Conservation (phyloP, 306 rosid species). For the apple (Malus domestica) region ASM211411v1 NC_041793.1:36253001-36253500, state of each 20-base stretch:
- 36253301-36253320: not conserved
- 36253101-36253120: not conserved
- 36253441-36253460: not conserved
- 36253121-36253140: not conserved
- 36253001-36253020: not conserved
- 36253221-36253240: constrained; percentile 12
- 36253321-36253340: not conserved
- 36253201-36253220: constrained; percentile 2
- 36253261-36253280: not conserved
- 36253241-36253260: not conserved
- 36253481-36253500: not conserved
- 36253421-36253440: not conserved
- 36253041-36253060: not conserved
- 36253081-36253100: not conserved
- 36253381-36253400: not conserved
- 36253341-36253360: not conserved
- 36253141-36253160: constrained; percentile 13
- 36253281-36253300: no score
- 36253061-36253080: constrained; percentile 12
- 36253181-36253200: not conserved
- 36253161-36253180: constrained; percentile 8
- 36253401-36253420: not conserved
- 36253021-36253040: constrained; percentile 33
- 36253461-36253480: constrained; percentile 16
- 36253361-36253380: not conserved